phyloP scores from a whole-genome alignment of 176 grass and related monocot species.

The Eragrostis nindensis region DNA sequence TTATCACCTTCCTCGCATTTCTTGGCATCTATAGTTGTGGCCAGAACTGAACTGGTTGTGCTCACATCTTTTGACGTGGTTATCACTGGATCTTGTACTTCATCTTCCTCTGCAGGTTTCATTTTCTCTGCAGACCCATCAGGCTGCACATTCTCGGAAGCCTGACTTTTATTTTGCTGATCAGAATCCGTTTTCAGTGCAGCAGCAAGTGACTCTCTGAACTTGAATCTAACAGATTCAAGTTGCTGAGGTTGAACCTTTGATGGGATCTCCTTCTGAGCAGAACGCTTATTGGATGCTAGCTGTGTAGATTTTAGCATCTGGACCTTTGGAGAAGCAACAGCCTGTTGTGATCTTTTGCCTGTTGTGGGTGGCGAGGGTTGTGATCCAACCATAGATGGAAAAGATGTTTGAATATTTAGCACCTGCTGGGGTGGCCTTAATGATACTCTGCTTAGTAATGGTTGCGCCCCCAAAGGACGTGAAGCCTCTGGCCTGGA shows the following conservation, averaged over 20 bases:
- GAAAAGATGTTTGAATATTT: conserved; percentile 61
- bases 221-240: conserved; percentile 83
- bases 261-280: conserved; percentile 47
- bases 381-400: conserved; percentile 46
- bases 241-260: conserved; percentile 65
- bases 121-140: conserved; percentile 36
- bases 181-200: conserved; percentile 61
- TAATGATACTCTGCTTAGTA: conserved; percentile 47
- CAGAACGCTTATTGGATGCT: conserved; percentile 65
- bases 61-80: conserved; percentile 33
- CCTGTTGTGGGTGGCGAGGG: conserved; percentile 38
- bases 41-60: conserved; percentile 31
- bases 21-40: conserved; percentile 34
- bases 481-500: conserved; percentile 40
- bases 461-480: conserved; percentile 38
- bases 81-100: conserved; percentile 6
- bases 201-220: conserved; percentile 81
- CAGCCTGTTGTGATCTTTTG: conserved; percentile 44
- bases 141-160: conserved; percentile 45
- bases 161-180: conserved; percentile 45
- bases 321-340: conserved; percentile 61
- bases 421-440: conserved; percentile 51
- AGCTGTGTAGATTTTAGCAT: conserved; percentile 48
- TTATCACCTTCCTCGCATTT: conserved; percentile 37
- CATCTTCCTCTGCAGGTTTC: conserved; percentile 31